These are phyloP conservation scores for Quercus phellos DNA, from an alignment of 331 rosid genomes.

Conservation along the genomic window DNA sequence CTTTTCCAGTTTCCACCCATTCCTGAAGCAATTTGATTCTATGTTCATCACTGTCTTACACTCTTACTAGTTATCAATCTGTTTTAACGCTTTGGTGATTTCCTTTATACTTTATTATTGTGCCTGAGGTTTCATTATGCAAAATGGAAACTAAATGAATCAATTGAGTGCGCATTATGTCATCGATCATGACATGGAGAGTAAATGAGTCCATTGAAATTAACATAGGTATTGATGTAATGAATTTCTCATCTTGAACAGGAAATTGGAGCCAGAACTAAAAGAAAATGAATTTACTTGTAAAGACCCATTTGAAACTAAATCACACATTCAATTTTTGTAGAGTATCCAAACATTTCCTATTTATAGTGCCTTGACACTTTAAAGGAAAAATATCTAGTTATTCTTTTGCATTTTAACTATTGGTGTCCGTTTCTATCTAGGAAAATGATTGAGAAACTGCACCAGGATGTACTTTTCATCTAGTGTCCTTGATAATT, in stretches of 20 bases:
- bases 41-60: background rate
- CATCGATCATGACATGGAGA: background rate
- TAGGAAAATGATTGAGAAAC: background rate
- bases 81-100: background rate
- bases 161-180: background rate
- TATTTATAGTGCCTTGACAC: background rate
- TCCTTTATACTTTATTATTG: background rate
- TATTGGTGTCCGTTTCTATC: background rate
- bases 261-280: background rate
- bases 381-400: background rate
- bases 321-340: background rate
- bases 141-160: background rate
- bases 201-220: no score
- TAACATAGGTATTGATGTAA: background rate
- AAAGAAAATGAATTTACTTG: background rate
- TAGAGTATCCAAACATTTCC: background rate
- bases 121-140: background rate
- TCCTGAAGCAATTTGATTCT: background rate
- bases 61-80: background rate
- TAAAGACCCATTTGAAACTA: background rate
- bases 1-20: background rate
- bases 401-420: background rate
- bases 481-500: background rate
- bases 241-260: background rate
- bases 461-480: background rate